Evolutionary conservation across 208 protist genomes (phyloP), one percentile per base, ranked within the genome.

Genomic region (Leishmania guyanensis): DNA sequence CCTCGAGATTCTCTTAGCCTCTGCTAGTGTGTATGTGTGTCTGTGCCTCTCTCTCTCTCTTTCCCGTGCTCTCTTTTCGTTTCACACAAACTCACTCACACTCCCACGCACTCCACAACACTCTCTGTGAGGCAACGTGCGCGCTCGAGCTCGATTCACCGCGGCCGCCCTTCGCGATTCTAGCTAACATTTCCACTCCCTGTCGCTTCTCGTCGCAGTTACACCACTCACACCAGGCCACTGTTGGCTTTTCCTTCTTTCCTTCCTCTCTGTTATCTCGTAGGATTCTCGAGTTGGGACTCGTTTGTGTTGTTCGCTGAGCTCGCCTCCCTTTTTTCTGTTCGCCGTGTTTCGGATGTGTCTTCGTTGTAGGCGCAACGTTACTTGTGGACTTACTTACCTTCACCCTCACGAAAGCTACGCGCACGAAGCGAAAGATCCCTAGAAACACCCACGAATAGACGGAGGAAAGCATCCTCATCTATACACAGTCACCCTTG

Each of bases 301-400:
- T 36, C 5, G 29, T 69, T 53, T n/a, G 54, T 66, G 48, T 64
- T 33, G 12, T 6, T 66, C 62, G 36, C 10, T 36, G 62, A 29
- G 62, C 62, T 39, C 29, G 36, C 62, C n/a, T 82, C 16, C 51
- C 22, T 78, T 72, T 75, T 78, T 36, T 80, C n/a, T 16, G 43
- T 72, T n/a, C 58, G 17, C 53, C 56, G 33, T 58, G 17, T 75
- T 46, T 75, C 71, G 71, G 46, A 60, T 75, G 71, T 75, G 51
- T 75, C 16, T 46, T 29, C 17, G 50, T 62, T 33, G 5, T 62
- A 43, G 29, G n/a, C 12, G 68, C 36, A 73, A 33, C 68, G 20
- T 10, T 33, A 73, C 68, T 50, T 54, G 43, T 46, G n/a, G 43
- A 48, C 10, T 48, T 0, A 73, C 68, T 73, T 26, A 73, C 68